Evolutionary conservation across 129 eudicot species (phyloP).

Genomic region (Centaurea solstitialis): DNA sequence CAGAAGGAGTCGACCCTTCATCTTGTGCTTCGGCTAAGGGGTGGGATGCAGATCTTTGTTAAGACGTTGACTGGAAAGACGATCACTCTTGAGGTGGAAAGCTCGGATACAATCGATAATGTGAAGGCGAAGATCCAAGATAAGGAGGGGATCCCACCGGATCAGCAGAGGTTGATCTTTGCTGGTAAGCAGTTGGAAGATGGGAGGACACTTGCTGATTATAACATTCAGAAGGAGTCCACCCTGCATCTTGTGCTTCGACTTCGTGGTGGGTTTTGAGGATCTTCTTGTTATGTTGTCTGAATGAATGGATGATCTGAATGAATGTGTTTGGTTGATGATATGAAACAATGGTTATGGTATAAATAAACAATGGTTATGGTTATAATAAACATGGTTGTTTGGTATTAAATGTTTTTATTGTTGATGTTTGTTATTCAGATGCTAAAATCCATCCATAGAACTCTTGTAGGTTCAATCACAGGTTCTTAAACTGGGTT

Average conservation of each 20-base stretch:
- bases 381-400: not conserved
- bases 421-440: no score
- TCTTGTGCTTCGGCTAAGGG: no score
- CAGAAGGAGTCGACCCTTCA: no score
- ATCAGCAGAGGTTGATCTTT: conserved; percentile 40
- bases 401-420: no score
- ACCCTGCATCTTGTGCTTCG: conserved; percentile 47
- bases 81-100: conserved; percentile 31
- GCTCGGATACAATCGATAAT: conserved; percentile 35
- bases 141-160: conserved; percentile 46
- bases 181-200: conserved; percentile 44
- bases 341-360: not conserved
- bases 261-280: conserved; percentile 44
- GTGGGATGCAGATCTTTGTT: not conserved
- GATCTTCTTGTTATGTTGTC: not conserved
- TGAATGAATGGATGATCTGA: not conserved
- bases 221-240: conserved; percentile 41
- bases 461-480: no score
- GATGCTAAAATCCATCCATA: no score
- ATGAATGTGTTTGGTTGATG: not conserved
- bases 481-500: no score
- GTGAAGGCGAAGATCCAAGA: conserved; percentile 40
- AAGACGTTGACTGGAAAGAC: conserved; percentile 10
- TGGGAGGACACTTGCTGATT: conserved; percentile 37
- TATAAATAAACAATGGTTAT: not conserved